Evolutionary conservation across 495 filamentous ascomycete species (phyloP).

Genomic region (Tetracladium marchalianum): DNA sequence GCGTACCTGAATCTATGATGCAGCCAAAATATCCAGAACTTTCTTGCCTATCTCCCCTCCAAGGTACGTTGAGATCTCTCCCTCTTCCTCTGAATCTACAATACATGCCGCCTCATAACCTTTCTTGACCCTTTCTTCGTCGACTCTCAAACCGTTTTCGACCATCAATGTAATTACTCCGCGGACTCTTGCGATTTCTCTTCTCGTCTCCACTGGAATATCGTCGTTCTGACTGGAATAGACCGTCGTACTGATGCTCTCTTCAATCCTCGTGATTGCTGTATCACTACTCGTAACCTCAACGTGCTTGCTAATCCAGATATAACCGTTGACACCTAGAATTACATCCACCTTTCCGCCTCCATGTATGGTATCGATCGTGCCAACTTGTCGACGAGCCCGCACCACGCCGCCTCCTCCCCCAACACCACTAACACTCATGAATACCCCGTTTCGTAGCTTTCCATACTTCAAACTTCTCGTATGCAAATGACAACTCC

Average conservation of each 20-base stretch:
- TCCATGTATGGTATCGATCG: constrained; percentile 52
- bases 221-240: constrained; percentile 90
- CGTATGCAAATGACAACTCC: constrained; percentile 78
- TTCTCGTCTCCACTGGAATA: constrained; percentile 61
- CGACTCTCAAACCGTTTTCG: constrained; percentile 71
- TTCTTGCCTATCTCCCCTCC: constrained; percentile 61
- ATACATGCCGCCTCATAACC: constrained; percentile 74
- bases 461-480: constrained; percentile 89
- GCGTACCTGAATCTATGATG: constrained; percentile 13
- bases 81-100: constrained; percentile 41
- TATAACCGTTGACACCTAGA: constrained; percentile 89
- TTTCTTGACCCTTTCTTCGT: constrained; percentile 79
- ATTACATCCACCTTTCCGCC: constrained; percentile 79
- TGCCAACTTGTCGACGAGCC: constrained; percentile 76
- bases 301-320: constrained; percentile 80
- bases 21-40: constrained; percentile 51
- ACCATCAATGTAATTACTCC: constrained; percentile 74
- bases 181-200: constrained; percentile 76
- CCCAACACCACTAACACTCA: constrained; percentile 69
- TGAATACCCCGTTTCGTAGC: constrained; percentile 81
- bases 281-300: constrained; percentile 28
- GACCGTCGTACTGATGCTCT: constrained; percentile 55
- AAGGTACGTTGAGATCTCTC: constrained; percentile 49
- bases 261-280: constrained; percentile 72
- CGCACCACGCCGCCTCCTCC: constrained; percentile 77